phyloP scores from a whole-genome alignment of 225 moss, liverwort and hornwort species.

The Antitrichia curtipendula region DNA sequence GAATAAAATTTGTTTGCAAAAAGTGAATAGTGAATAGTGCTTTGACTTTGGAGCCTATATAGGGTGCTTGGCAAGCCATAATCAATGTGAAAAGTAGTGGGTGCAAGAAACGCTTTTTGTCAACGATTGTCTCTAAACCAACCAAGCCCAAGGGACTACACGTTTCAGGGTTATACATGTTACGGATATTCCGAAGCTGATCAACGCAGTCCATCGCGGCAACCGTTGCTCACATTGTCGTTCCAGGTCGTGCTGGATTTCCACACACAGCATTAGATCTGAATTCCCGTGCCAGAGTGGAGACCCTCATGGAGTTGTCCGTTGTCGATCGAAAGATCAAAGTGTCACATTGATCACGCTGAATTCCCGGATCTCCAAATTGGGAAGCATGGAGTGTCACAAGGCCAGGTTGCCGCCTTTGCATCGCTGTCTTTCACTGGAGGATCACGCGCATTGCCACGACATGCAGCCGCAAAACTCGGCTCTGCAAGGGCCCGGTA shows the following conservation, averaged over 20 bases:
- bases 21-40: not conserved
- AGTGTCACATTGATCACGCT: not conserved
- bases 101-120: not conserved
- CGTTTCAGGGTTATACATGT: not conserved
- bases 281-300: not conserved
- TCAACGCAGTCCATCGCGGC: not conserved
- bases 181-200: not conserved
- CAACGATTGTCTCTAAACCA: not conserved
- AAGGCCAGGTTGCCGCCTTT: not conserved
- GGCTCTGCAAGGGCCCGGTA: not conserved
- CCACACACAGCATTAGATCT: not conserved
- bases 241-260: not conserved
- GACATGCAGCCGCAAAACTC: not conserved
- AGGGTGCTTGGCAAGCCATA: not conserved
- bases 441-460: not conserved
- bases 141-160: not conserved
- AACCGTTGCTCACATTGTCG: not conserved
- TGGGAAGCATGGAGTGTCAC: not conserved
- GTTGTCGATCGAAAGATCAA: not conserved
- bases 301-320: not conserved
- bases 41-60: not conserved
- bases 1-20: too few species aligned
- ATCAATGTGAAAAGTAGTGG: not conserved
- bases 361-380: not conserved
- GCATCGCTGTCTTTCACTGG: not conserved